A percentile compares a stretch with the other conserved stretches of the same genome.
Conservation (phyloP, 2,329 filamentous ascomycete genomes). For the Metarhizium robertsii region DNA sequence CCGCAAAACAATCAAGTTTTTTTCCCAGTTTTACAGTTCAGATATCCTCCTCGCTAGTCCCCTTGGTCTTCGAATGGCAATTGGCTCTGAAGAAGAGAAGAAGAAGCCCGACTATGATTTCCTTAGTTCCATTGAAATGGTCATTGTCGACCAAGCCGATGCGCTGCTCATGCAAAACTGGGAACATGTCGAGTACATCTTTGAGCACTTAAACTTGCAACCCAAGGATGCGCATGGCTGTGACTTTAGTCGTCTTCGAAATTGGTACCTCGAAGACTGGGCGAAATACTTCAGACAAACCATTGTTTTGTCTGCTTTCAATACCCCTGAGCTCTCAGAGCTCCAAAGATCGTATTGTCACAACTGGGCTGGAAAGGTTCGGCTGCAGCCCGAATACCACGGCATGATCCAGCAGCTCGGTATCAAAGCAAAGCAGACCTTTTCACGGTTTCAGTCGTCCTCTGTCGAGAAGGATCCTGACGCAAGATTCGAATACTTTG, state of each 20-base stretch:
- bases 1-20: slow-evolving; percentile 89
- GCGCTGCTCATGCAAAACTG: slow-evolving; percentile 96
- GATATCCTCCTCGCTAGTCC: slow-evolving; percentile 92
- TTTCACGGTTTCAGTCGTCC: slow-evolving; percentile 71
- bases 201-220: slow-evolving; percentile 83
- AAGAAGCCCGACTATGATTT: slow-evolving; percentile 73
- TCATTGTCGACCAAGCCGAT: slow-evolving; percentile 85
- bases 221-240: slow-evolving; percentile 85
- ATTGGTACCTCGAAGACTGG: slow-evolving; percentile 87
- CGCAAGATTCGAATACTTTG: slow-evolving; percentile 85
- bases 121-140: slow-evolving; percentile 83
- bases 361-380: slow-evolving; percentile 73
- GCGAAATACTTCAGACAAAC: slow-evolving; percentile 78
- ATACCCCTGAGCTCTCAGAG: slow-evolving; percentile 80
- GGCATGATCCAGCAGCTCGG: slow-evolving; percentile 67
- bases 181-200: slow-evolving; percentile 90
- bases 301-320: slow-evolving; percentile 69
- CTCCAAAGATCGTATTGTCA: slow-evolving; percentile 67
- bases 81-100: slow-evolving; percentile 64
- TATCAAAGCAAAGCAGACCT: slow-evolving; percentile 72
- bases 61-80: slow-evolving; percentile 79
- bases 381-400: slow-evolving; percentile 58
- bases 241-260: slow-evolving; percentile 83
- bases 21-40: slow-evolving; percentile 90
- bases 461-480: slow-evolving; percentile 72